These are phyloP conservation scores for Pichia scutulata DNA, from an alignment of 805 yeast species.

Conservation along the genomic window DNA sequence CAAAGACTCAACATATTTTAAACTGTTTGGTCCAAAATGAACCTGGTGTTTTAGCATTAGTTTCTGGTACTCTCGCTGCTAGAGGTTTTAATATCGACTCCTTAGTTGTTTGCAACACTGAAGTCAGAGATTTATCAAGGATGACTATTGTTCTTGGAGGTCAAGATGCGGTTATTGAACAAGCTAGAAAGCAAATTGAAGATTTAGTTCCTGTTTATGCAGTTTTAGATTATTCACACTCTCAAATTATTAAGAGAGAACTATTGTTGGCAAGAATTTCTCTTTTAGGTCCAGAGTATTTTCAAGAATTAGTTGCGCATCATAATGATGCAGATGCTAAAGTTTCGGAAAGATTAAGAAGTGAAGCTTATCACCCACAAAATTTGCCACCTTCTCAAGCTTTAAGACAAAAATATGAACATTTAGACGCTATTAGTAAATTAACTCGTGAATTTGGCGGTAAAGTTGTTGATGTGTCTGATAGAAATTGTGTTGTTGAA, in stretches of 20 bases:
- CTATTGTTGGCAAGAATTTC: conserved; percentile 87
- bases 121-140: conserved; percentile 87
- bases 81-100: conserved; percentile 98
- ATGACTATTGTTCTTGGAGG: conserved; percentile 96
- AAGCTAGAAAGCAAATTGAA: conserved; percentile 96
- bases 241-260: conserved; percentile 88
- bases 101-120: conserved; percentile 92
- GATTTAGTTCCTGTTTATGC: conserved; percentile 98
- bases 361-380: conserved; percentile 70
- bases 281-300: conserved; percentile 94
- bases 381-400: conserved; percentile 88
- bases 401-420: conserved; percentile 86
- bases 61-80: conserved; percentile 94
- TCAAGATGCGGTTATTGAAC: conserved; percentile 93
- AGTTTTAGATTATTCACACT: conserved; percentile 85
- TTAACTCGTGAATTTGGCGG: conserved; percentile 89
- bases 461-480: conserved; percentile 82
- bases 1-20: conserved; percentile 78
- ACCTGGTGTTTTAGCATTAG: conserved; percentile 92
- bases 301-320: conserved; percentile 85
- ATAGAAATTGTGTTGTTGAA: conserved; percentile 90
- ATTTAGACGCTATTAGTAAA: conserved; percentile 74
- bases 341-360: conserved; percentile 34
- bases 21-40: conserved; percentile 98
- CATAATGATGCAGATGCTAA: conserved; percentile 49